These are phyloP conservation scores for Jaminaea rosea DNA, from an alignment of 1,284 basidiomycete species.

Conservation along the genomic window DNA sequence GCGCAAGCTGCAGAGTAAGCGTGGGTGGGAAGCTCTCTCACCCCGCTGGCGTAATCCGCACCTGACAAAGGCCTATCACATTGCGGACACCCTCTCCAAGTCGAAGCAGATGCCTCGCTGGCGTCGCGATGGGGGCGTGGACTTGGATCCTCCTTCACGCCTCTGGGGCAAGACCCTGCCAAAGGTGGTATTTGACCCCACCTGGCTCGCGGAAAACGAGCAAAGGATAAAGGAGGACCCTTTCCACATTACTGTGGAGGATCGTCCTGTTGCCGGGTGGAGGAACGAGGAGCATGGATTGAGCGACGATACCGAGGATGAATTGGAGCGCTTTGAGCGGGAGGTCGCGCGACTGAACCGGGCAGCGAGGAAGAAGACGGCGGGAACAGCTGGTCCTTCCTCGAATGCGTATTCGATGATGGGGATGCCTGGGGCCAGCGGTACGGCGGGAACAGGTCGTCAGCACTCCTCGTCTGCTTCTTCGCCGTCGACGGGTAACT, in stretches of 20 bases:
- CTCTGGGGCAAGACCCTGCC: constrained; percentile 23
- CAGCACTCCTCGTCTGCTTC: too few species aligned
- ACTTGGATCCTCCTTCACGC: constrained; percentile 25
- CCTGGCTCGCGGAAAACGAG: constrained; percentile 22
- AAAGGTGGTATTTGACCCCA: constrained; percentile 19
- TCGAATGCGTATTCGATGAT: too few species aligned
- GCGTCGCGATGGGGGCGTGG: constrained; percentile 23
- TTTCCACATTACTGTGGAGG: constrained; percentile 24
- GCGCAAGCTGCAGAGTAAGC: constrained; percentile 21
- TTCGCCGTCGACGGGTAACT: too few species aligned
- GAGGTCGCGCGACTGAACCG: not conserved
- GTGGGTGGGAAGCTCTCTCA: constrained; percentile 28
- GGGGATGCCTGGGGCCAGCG: too few species aligned
- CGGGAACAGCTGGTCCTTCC: too few species aligned
- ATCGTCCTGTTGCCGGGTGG: constrained; percentile 23
- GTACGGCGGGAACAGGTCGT: too few species aligned
- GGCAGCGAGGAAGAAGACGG: not conserved
- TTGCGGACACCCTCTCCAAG: constrained; percentile 26
- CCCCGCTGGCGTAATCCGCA: constrained; percentile 24
- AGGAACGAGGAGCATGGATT: constrained; percentile 20
- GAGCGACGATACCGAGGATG: constrained; percentile 26
- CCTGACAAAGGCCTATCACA: constrained; percentile 23
- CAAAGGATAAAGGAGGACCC: constrained; percentile 21
- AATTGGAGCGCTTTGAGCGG: constrained; percentile 15
- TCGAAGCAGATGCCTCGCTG: constrained; percentile 28